A percentile compares a stretch with the other conserved stretches of the same genome.
Conservation (phyloP, 1,139 yeast genomes). For the Sugiyamaella paludigena region DNA sequence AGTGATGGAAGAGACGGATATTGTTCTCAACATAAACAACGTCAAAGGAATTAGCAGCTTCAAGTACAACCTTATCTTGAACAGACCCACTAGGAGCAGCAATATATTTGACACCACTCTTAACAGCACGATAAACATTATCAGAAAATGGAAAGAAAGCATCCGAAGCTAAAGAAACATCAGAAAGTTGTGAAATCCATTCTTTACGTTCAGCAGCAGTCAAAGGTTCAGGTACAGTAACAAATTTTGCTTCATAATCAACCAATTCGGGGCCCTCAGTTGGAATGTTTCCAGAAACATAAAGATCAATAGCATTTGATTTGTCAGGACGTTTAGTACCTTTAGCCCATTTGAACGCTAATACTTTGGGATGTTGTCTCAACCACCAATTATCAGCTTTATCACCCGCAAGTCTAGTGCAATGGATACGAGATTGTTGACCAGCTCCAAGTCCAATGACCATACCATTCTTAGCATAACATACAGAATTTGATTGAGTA, state of each 20-base stretch:
- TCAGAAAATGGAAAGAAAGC: slow-evolving; percentile 99
- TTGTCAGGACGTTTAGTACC: slow-evolving; percentile 98
- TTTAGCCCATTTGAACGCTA: slow-evolving; percentile 94
- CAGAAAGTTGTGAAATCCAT: slow-evolving; percentile 74
- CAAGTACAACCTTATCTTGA: slow-evolving; percentile 94
- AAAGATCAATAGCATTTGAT: slow-evolving; percentile 95
- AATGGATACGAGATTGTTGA: slow-evolving; percentile 98
- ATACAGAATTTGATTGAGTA: slow-evolving; percentile 97
- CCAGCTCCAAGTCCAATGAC: slow-evolving; percentile 99
- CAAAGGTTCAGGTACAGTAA: slow-evolving; percentile 75
- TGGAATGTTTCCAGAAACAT: slow-evolving; percentile 88
- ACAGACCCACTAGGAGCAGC: slow-evolving; percentile 98
- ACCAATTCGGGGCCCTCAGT: slow-evolving; percentile 86
- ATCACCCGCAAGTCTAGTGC: slow-evolving; percentile 98
- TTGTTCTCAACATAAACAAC: slow-evolving; percentile 93
- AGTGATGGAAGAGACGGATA: slow-evolving; percentile 97
- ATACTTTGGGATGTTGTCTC: slow-evolving; percentile 94
- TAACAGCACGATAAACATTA: slow-evolving; percentile 94
- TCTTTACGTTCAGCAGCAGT: slow-evolving; percentile 80
- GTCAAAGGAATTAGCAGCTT: slow-evolving; percentile 87
- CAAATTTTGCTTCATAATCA: slow-evolving; percentile 89
- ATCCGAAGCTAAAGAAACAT: slow-evolving; percentile 91
- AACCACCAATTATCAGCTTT: slow-evolving; percentile 99
- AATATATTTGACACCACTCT: slow-evolving; percentile 91
- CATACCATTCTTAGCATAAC: slow-evolving; percentile 99